phyloP scores from a whole-genome alignment of 2,329 filamentous ascomycete genomes.

The Claviceps sp. region DNA sequence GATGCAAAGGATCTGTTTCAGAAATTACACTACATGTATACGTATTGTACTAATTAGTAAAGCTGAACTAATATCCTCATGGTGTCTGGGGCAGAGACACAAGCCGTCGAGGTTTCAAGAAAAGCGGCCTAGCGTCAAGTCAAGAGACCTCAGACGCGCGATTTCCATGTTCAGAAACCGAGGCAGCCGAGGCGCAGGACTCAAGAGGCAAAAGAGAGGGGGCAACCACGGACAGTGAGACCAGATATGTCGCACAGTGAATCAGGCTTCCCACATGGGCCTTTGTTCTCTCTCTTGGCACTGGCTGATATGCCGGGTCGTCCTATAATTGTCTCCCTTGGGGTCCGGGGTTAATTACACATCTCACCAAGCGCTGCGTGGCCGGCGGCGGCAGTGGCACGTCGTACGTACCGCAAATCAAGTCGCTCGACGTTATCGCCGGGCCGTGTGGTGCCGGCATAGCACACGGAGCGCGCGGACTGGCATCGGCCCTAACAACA shows the following conservation, averaged over 20 bases:
- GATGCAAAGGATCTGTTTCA: too few species aligned
- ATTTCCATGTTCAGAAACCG: not conserved
- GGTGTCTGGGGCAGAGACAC: not conserved
- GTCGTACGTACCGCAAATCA: not conserved
- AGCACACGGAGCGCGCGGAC: not conserved
- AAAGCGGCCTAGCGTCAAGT: not conserved
- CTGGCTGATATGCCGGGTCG: not conserved
- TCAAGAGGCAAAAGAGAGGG: too few species aligned
- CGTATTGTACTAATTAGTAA: too few species aligned
- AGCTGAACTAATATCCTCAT: not conserved
- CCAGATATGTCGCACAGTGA: not conserved
- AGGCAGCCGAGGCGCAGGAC: not conserved
- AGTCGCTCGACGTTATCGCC: not conserved
- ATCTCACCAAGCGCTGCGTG: not conserved
- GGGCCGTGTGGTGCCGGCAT: not conserved
- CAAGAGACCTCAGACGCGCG: not conserved
- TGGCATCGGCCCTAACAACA: not conserved
- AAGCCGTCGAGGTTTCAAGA: not conserved
- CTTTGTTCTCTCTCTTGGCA: not conserved
- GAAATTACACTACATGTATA: too few species aligned
- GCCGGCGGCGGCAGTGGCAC: not conserved
- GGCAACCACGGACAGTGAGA: not conserved
- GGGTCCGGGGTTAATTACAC: not conserved
- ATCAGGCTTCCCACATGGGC: too few species aligned
- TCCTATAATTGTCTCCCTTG: not conserved